Evolutionary conservation across 1,284 basidiomycete species (phyloP).

Genomic region (Melampsora americana): DNA sequence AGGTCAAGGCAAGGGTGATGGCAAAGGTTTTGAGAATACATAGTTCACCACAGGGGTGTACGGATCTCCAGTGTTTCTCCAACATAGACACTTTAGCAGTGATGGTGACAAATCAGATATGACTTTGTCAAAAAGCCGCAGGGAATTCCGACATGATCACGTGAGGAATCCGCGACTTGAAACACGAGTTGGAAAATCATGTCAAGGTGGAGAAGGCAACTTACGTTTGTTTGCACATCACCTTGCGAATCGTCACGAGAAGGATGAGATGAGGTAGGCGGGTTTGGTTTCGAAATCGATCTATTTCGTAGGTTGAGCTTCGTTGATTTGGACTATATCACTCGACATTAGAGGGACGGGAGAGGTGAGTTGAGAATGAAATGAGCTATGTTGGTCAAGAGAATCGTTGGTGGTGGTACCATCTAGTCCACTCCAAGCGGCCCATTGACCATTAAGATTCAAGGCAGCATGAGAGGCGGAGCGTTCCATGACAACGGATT

Average conservation of each 20-base stretch:
- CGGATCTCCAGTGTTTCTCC: too few species aligned
- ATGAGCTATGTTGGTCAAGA: not conserved
- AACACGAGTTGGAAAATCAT: too few species aligned
- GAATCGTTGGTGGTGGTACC: not conserved
- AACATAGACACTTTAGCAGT: too few species aligned
- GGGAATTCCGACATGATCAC: too few species aligned
- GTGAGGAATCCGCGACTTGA: too few species aligned
- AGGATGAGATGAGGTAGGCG: not conserved
- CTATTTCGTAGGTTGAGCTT: not conserved
- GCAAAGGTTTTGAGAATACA: too few species aligned
- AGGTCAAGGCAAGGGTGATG: too few species aligned
- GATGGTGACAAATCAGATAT: too few species aligned
- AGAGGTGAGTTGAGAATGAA: not conserved
- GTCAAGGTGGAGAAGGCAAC: not conserved
- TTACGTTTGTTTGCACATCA: not conserved
- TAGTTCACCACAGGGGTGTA: too few species aligned
- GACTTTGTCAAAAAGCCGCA: too few species aligned
- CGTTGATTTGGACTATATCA: not conserved
- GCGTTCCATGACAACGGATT: not conserved
- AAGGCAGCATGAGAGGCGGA: not conserved
- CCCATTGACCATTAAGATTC: not conserved
- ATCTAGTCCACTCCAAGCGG: not conserved
- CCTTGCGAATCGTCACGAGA: not conserved
- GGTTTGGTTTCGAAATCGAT: not conserved
- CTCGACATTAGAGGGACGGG: not conserved